Percentiles rank a stretch among this genome's conserved stretches.
Evolutionary conservation across 495 filamentous ascomycete genomes (phyloP).

Genomic region (Trypethelium eluteriae): DNA sequence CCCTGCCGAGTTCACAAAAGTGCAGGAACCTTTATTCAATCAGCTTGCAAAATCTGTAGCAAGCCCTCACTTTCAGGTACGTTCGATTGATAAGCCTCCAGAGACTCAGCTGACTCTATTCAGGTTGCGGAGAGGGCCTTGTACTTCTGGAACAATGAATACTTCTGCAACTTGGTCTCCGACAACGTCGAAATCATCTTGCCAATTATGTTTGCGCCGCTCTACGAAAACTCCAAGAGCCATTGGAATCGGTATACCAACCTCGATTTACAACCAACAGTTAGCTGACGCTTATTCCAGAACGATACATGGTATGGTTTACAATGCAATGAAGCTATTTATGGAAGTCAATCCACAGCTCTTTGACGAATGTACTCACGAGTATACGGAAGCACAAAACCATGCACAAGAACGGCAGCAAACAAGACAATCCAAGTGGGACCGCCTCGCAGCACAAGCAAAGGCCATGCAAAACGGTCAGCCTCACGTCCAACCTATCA

Average conservation of each 20-base stretch:
- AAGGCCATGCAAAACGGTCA: conserved; percentile 53
- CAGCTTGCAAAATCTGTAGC: conserved; percentile 97
- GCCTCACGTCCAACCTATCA: conserved; percentile 26
- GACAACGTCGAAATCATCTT: conserved; percentile 98
- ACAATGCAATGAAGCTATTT: conserved; percentile 99
- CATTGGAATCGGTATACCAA: conserved; percentile 86
- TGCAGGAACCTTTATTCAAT: conserved; percentile 94
- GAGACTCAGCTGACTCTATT: conserved; percentile 12
- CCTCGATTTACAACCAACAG: background rate
- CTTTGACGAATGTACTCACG: conserved; percentile 96
- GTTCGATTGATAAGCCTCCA: conserved; percentile 16
- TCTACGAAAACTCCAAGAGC: conserved; percentile 98
- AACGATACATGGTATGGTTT: conserved; percentile 99
- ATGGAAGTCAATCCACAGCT: conserved; percentile 99
- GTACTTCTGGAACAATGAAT: conserved; percentile 99
- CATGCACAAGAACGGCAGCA: conserved; percentile 70
- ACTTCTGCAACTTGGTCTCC: conserved; percentile 98
- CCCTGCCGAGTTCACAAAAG: conserved; percentile 94
- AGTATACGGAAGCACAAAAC: conserved; percentile 95
- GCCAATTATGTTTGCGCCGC: conserved; percentile 97
- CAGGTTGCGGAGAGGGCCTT: conserved; percentile 91
- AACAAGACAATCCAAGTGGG: conserved; percentile 75
- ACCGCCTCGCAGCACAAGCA: conserved; percentile 71
- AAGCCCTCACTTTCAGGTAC: conserved; percentile 93
- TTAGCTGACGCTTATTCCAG: conserved; percentile 40